These are phyloP conservation scores for Aureobasidium lini DNA, from an alignment of 2,329 filamentous ascomycete species.

Conservation along the genomic window DNA sequence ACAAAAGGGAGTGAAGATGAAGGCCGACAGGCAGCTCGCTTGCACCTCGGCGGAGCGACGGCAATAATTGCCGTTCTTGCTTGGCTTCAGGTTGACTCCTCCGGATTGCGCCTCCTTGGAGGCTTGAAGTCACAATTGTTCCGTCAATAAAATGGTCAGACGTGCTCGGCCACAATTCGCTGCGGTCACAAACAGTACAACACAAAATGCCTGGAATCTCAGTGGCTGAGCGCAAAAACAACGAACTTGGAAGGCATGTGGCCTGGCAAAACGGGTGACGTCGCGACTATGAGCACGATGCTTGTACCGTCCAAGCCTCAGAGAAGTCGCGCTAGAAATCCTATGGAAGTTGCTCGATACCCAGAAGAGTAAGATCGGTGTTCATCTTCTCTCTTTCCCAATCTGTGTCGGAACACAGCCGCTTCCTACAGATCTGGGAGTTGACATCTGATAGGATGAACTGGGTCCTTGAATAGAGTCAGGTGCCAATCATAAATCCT, in stretches of 20 bases:
- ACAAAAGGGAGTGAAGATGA: neutral
- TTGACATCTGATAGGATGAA: neutral
- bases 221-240: neutral
- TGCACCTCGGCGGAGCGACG: neutral
- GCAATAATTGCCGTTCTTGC: neutral
- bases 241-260: neutral
- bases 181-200: neutral
- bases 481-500: neutral
- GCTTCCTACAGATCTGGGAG: neutral
- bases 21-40: neutral
- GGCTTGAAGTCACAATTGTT: neutral
- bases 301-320: slow-evolving; percentile 11
- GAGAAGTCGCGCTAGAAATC: slow-evolving; percentile 11
- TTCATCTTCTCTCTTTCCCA: neutral
- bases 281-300: neutral
- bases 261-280: neutral
- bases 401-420: neutral
- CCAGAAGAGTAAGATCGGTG: neutral
- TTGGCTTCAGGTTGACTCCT: neutral
- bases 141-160: neutral
- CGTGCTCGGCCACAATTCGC: neutral
- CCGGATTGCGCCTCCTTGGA: neutral
- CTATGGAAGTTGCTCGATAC: slow-evolving; percentile 3
- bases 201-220: neutral
- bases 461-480: neutral